Evolutionary conservation across 768 basidiomycete species (phyloP), one percentile per base, ranked within the genome.

Genomic region (Kwoniella europaea): DNA sequence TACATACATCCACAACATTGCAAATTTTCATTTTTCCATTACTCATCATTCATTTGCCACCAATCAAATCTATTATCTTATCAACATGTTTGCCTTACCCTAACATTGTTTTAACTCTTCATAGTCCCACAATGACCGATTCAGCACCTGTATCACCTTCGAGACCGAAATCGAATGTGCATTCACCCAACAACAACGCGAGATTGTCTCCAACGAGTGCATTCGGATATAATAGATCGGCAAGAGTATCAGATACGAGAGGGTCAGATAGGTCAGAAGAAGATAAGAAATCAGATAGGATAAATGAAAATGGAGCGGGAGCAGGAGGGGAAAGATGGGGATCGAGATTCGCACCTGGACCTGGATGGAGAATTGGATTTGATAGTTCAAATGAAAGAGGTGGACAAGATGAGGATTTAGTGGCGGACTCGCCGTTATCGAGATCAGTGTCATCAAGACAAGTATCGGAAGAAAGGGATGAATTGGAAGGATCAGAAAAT

Each of bases 241-340:
- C 77, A 1, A 68, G 78, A 24, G 12, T 77, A 56, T 79, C 78
- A 3, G 79, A 80, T 62, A 71, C 74, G 15, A 66, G 76, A 12
- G 74, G 73, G 3, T 75, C 75, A 10, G 63, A 71, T 20, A 58
- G 71, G 15, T 69, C 74, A 42, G 71, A 70, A 29, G 74, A 63
- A 62, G 59, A 56, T 53, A 55, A 69, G 67, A 68, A 22, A 55
- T 50, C 41, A 18, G 63, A 60, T 53, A 62, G 59, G 16, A 16
- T 65, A 50, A 67, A 66, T 41, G 63, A 67, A 44, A 66, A 63
- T 35, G 54, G 44, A 22, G 57, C 44, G 41, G 42, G 24, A 13
- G 46, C 43, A 4, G 43, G 53, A 29, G 68, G 68, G 41, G 13
- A 27, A 27, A 35, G 41, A 42, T 61, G 57, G 69, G 62, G 68